phyloP scores from a whole-genome alignment of 1,139 yeast genomes.

The Magnusiomyces ingens region DNA sequence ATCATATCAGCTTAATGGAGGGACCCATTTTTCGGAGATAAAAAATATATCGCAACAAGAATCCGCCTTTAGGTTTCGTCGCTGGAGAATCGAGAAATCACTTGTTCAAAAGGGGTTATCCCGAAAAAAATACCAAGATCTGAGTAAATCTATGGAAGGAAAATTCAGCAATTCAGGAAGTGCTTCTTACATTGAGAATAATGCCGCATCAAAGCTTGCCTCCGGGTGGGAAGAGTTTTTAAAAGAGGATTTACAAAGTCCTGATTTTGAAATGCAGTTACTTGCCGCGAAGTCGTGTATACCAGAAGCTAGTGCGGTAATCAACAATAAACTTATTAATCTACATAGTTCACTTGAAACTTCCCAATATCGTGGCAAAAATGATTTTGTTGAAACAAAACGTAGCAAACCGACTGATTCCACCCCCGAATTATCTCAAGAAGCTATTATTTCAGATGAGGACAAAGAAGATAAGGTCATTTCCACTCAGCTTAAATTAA shows the following conservation, averaged over 20 bases:
- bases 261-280: background rate
- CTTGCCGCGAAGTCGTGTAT: background rate
- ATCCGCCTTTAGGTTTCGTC: slow-evolving; percentile 1
- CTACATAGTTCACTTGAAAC: too few relatives aligned
- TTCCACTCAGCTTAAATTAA: background rate
- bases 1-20: background rate
- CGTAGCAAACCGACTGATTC: too few relatives aligned
- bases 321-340: background rate
- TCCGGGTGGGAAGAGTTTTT: slow-evolving; percentile 2
- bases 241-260: slow-evolving; percentile 8
- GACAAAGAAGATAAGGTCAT: background rate
- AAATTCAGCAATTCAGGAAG: background rate
- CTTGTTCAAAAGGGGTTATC: background rate
- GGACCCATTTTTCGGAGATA: background rate
- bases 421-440: too few relatives aligned
- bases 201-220: background rate
- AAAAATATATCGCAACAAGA: background rate
- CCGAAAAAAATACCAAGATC: background rate
- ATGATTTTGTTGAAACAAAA: too few relatives aligned
- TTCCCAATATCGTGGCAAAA: too few relatives aligned
- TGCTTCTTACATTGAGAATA: background rate
- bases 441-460: too few relatives aligned
- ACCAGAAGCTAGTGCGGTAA: background rate
- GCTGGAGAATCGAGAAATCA: slow-evolving; percentile 2
- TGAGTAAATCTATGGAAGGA: slow-evolving; percentile 2